Conservation (phyloP, 768 basidiomycete species). For the Pulveroboletus ravenelii region DNA sequence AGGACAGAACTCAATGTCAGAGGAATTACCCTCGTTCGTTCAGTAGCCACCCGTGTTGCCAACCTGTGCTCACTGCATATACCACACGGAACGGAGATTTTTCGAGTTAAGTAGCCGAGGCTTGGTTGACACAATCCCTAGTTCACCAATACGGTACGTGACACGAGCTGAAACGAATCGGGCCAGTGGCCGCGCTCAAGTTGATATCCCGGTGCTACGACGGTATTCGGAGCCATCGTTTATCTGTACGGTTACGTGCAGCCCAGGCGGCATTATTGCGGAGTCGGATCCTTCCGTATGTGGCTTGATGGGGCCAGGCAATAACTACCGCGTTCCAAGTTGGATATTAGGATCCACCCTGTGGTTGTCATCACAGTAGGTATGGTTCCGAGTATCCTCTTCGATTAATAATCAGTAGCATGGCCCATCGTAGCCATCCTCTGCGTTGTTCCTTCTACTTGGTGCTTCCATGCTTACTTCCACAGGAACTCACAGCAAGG, state of each 20-base stretch:
- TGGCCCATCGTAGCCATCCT: conserved; percentile 11
- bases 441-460: neutral
- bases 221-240: neutral
- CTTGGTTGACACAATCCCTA: neutral
- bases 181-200: neutral
- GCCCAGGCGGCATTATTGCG: neutral
- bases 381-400: neutral
- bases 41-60: conserved; percentile 4
- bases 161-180: neutral
- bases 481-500: conserved; percentile 23
- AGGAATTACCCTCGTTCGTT: conserved; percentile 20
- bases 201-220: neutral
- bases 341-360: conserved; percentile 16
- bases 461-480: conserved; percentile 10
- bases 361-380: conserved; percentile 7
- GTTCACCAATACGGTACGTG: neutral
- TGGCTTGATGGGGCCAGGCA: neutral
- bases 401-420: neutral
- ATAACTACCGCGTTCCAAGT: neutral
- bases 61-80: conserved; percentile 4
- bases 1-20: conserved; percentile 19
- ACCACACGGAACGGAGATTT: neutral
- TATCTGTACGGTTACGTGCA: neutral
- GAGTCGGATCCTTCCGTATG: neutral
- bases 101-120: neutral